Conservation (phyloP, 1,139 yeast species). For the Suhomyces bokatorum region DNA sequence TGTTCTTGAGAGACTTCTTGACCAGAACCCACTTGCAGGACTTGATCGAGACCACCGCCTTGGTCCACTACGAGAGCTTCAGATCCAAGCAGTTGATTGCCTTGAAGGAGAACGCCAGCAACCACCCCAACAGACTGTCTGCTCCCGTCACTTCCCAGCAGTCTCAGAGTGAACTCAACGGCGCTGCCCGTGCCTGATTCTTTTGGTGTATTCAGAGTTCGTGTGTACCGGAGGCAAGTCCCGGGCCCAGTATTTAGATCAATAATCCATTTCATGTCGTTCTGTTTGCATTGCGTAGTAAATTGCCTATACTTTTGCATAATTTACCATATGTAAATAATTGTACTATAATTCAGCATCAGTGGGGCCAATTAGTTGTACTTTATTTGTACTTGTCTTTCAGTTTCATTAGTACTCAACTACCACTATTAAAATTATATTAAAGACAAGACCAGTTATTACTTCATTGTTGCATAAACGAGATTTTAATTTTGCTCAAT, state of each 20-base stretch:
- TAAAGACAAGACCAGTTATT: too few relatives aligned
- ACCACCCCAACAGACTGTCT: conserved; percentile 37
- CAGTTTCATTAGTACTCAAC: too few relatives aligned
- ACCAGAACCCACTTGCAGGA: conserved; percentile 96
- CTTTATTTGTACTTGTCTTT: too few relatives aligned
- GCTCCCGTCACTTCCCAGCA: conserved; percentile 11
- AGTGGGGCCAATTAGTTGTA: too few relatives aligned
- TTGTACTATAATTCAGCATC: too few relatives aligned
- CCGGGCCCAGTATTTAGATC: conserved; percentile 2
- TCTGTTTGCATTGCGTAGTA: background rate
- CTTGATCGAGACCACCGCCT: conserved; percentile 87
- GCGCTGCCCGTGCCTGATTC: conserved; percentile 13
- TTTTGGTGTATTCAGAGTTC: background rate
- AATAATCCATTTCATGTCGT: background rate
- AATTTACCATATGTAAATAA: too few relatives aligned
- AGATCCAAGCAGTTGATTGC: conserved; percentile 93
- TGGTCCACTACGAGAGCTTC: conserved; percentile 88
- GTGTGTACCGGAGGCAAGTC: conserved; percentile 1
- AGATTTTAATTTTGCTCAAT: too few relatives aligned
- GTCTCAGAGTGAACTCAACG: conserved; percentile 9
- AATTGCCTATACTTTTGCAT: too few relatives aligned
- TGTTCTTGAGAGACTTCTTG: conserved; percentile 87
- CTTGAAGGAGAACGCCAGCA: conserved; percentile 79
- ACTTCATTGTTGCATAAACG: too few relatives aligned
- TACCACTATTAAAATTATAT: too few relatives aligned